A percentile compares a stretch with the other conserved stretches of the same genome.
Evolutionary conservation across 257 asterid genomes (phyloP).

Genomic region (Fraxinus pennsylvanica): DNA sequence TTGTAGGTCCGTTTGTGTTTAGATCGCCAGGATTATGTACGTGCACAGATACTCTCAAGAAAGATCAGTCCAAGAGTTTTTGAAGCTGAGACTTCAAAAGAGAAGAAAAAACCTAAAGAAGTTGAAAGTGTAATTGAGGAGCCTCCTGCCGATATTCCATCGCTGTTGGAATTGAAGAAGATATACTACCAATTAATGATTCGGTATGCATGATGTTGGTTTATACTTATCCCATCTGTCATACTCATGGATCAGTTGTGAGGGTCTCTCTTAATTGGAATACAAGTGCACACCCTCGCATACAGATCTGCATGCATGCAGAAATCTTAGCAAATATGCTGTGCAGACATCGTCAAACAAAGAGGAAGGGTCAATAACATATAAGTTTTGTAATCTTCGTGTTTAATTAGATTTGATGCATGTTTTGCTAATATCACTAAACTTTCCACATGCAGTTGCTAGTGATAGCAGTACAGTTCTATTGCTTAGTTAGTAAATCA

Average conservation of each 20-base stretch:
- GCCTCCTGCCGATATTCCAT: conserved; percentile 92
- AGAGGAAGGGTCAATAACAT: neutral
- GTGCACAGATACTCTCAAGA: conserved; percentile 96
- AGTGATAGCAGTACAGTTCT: neutral
- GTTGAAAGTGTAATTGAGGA: conserved; percentile 82
- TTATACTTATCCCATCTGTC: neutral
- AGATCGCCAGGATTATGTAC: conserved; percentile 90
- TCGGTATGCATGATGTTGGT: conserved; percentile 47
- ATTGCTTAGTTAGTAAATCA: conserved; percentile 4
- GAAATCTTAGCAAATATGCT: neutral
- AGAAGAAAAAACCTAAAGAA: conserved; percentile 87
- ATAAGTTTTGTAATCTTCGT: neutral
- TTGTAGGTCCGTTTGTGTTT: conserved; percentile 91
- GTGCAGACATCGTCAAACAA: neutral
- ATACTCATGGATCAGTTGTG: neutral
- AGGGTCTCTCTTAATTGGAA: neutral
- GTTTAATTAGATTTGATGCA: neutral
- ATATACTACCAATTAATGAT: conserved; percentile 95
- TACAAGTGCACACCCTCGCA: neutral
- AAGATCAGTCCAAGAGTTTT: conserved; percentile 93
- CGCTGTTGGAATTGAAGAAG: conserved; percentile 80
- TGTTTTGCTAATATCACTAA: neutral
- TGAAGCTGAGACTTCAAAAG: conserved; percentile 84
- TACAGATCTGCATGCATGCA: neutral
- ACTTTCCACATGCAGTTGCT: neutral